These are phyloP conservation scores for Candida pseudoviswanathii DNA, from an alignment of 1,139 yeast genomes.

Conservation along the genomic window DNA sequence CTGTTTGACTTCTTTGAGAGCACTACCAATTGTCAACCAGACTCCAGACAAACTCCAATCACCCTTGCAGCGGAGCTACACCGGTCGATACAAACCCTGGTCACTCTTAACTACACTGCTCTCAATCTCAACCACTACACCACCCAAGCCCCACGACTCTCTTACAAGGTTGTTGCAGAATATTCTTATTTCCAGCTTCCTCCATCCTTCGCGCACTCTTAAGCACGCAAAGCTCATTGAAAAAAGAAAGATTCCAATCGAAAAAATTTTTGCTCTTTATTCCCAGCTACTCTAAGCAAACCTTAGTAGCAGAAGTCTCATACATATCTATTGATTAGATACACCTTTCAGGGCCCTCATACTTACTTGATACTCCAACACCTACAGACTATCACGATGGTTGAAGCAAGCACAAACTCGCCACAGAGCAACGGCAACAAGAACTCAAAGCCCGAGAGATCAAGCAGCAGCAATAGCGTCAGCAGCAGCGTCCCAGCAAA, in stretches of 20 bases:
- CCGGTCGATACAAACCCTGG: too few relatives aligned
- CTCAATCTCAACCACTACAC: too few relatives aligned
- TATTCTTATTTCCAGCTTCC: not conserved
- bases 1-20: not conserved
- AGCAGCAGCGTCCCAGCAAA: slow-evolving; percentile 16
- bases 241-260: not conserved
- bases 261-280: not conserved
- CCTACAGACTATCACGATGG: not conserved
- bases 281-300: not conserved
- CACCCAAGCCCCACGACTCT: not conserved
- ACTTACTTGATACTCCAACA: not conserved
- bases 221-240: not conserved
- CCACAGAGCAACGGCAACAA: not conserved
- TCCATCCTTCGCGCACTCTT: not conserved
- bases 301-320: not conserved
- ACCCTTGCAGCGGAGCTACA: not conserved
- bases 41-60: not conserved
- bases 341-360: not conserved
- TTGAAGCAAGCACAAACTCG: not conserved
- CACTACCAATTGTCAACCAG: not conserved
- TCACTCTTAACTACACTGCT: too few relatives aligned
- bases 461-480: not conserved
- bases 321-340: slow-evolving; percentile 3
- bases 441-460: not conserved
- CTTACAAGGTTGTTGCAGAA: not conserved